A percentile compares a stretch with the other conserved stretches of the same genome.
These are phyloP conservation scores for Oryza glaberrima DNA, from an alignment of 176 grass and related monocot species.

Conservation along the genomic window DNA sequence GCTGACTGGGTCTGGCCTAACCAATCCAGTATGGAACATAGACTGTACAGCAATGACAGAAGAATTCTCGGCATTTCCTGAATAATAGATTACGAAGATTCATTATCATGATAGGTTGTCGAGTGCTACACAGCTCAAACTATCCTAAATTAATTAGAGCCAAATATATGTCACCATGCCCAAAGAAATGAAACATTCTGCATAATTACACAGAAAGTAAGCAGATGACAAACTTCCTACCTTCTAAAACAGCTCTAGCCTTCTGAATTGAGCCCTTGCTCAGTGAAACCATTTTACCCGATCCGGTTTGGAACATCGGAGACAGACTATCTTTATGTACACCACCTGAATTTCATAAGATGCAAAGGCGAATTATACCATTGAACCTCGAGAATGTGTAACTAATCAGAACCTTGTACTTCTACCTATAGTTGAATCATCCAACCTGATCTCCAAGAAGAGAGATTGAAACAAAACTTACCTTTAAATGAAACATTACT, in stretches of 20 bases:
- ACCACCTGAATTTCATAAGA: conserved; percentile 33
- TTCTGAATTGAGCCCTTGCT: conserved; percentile 38
- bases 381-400: conserved; percentile 15
- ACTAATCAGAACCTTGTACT: neutral
- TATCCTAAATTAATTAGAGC: neutral
- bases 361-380: neutral
- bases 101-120: conserved; percentile 10
- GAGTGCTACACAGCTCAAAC: neutral
- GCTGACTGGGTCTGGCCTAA: conserved; percentile 47
- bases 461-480: conserved; percentile 36
- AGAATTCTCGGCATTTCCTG: conserved; percentile 32
- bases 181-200: conserved; percentile 29
- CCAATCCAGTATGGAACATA: conserved; percentile 56
- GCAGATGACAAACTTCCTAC: conserved; percentile 29
- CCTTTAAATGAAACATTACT: conserved; percentile 32
- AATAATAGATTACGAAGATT: neutral
- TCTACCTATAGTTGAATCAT: conserved; percentile 1
- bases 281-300: conserved; percentile 40
- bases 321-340: neutral
- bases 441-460: neutral
- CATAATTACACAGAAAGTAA: conserved; percentile 13
- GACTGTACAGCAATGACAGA: conserved; percentile 16
- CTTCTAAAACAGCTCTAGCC: conserved; percentile 56
- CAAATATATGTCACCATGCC: neutral
- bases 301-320: conserved; percentile 59